phyloP scores from a whole-genome alignment of 1,284 basidiomycete genomes.

The Caloboletus firmus region DNA sequence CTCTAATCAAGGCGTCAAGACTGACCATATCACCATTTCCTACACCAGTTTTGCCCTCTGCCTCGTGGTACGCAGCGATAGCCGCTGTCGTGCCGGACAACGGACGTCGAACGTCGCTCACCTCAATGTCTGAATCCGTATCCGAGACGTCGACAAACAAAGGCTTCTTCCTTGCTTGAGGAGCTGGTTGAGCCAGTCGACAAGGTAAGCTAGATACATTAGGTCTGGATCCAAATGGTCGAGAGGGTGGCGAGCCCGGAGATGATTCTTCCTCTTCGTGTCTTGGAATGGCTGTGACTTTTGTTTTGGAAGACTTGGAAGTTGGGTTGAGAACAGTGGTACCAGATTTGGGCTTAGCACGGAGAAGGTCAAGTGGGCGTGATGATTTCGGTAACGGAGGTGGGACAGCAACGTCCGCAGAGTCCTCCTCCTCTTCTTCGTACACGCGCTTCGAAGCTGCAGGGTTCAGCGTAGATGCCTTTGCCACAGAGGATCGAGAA shows the following conservation, averaged over 20 bases:
- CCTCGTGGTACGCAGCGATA: neutral
- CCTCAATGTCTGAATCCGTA: conserved; percentile 23
- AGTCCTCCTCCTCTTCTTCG: conserved; percentile 16
- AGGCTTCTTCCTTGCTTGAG: conserved; percentile 14
- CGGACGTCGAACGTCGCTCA: conserved; percentile 13
- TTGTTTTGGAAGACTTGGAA: neutral
- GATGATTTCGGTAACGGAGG: conserved; percentile 17
- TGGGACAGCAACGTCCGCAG: neutral
- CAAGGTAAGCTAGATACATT: neutral
- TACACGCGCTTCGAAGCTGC: neutral
- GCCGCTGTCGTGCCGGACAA: neutral
- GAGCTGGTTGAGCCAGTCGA: neutral
- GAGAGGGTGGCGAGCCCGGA: conserved; percentile 4
- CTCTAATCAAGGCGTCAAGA: neutral
- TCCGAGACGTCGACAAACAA: conserved; percentile 31
- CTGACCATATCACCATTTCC: conserved; percentile 9
- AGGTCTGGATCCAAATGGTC: neutral
- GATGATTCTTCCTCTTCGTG: conserved; percentile 18
- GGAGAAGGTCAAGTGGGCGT: conserved; percentile 32
- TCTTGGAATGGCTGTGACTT: neutral
- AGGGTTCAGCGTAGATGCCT: neutral
- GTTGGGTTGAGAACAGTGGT: neutral
- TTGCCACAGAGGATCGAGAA: neutral
- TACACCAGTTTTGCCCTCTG: neutral
- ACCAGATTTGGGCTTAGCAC: conserved; percentile 15